Evolutionary conservation across 179 eudicot genomes (phyloP).

Genomic region (Spergularia azorica): DNA sequence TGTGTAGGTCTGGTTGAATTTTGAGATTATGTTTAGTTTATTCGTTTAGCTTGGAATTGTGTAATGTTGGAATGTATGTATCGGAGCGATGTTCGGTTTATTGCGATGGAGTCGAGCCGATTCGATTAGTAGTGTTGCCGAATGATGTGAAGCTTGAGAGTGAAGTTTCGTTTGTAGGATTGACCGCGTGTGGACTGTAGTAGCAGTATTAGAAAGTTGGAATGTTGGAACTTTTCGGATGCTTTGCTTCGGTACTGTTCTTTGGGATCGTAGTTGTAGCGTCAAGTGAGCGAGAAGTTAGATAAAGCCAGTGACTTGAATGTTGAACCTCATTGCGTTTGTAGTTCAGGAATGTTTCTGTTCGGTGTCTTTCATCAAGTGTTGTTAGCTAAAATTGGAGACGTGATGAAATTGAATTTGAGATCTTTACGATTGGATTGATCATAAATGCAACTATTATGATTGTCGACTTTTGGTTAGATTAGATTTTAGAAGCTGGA

Average conservation of each 20-base stretch:
- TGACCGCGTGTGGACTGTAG: conserved; percentile 12
- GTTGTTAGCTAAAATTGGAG: neutral
- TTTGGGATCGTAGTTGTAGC: neutral
- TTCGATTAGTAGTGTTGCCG: neutral
- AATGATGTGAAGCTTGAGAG: conserved; percentile 1
- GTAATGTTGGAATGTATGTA: neutral
- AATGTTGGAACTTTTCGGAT: neutral
- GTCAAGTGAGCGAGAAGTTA: neutral
- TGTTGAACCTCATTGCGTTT: neutral
- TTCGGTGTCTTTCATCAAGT: neutral
- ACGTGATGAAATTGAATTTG: neutral
- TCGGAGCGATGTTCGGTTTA: neutral
- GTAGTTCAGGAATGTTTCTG: neutral
- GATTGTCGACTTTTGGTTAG: neutral
- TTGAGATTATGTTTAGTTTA: neutral
- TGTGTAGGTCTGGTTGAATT: neutral
- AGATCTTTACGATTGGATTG: neutral
- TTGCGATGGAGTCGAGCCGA: neutral
- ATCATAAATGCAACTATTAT: neutral
- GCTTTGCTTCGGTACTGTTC: neutral
- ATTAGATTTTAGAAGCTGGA: neutral
- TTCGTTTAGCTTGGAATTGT: conserved; percentile 5
- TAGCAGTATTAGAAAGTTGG: conserved; percentile 1
- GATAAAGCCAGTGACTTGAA: neutral
- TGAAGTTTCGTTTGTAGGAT: conserved; percentile 6